These are phyloP conservation scores for Alternaria panax DNA, from an alignment of 2,329 filamentous ascomycete species.

Conservation along the genomic window DNA sequence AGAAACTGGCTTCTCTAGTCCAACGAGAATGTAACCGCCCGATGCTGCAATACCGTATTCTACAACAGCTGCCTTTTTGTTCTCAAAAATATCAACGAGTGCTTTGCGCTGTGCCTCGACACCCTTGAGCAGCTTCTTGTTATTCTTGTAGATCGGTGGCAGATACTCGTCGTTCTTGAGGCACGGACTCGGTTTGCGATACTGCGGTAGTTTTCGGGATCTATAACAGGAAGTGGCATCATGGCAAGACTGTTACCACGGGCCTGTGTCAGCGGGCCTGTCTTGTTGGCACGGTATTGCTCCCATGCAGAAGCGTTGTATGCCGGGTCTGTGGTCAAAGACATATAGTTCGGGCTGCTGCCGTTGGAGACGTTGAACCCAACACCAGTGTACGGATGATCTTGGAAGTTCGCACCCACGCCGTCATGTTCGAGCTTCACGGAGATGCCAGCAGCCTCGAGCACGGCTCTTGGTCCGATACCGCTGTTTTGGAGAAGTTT, in stretches of 20 bases:
- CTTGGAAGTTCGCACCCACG: slow-evolving; percentile 47
- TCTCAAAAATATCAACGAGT: slow-evolving; percentile 33
- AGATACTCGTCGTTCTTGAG: slow-evolving; percentile 27
- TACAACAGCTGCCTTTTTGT: slow-evolving; percentile 33
- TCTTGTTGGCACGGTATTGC: slow-evolving; percentile 34
- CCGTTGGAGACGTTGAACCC: slow-evolving; percentile 30
- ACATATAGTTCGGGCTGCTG: slow-evolving; percentile 31
- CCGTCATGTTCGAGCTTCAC: slow-evolving; percentile 39
- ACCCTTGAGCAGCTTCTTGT: slow-evolving; percentile 34
- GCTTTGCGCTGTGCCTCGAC: slow-evolving; percentile 38
- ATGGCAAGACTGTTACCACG: slow-evolving; percentile 39
- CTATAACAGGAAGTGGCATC: slow-evolving; percentile 36
- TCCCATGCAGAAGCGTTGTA: slow-evolving; percentile 42
- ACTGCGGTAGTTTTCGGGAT: slow-evolving; percentile 24
- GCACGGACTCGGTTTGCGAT: slow-evolving; percentile 23
- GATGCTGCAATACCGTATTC: slow-evolving; percentile 47
- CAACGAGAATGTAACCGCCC: slow-evolving; percentile 32
- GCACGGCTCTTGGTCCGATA: slow-evolving; percentile 37
- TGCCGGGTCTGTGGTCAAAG: slow-evolving; percentile 28
- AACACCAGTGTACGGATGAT: slow-evolving; percentile 38
- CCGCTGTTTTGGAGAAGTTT: slow-evolving; percentile 54
- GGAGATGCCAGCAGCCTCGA: slow-evolving; percentile 36
- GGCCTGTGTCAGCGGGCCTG: slow-evolving; percentile 36
- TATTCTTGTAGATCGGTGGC: slow-evolving; percentile 34
- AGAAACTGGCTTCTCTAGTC: slow-evolving; percentile 51